Evolutionary conservation across 148 eudicot genomes (phyloP), one percentile per base, ranked within the genome.

Genomic region (Fagopyrum homotropicum): DNA sequence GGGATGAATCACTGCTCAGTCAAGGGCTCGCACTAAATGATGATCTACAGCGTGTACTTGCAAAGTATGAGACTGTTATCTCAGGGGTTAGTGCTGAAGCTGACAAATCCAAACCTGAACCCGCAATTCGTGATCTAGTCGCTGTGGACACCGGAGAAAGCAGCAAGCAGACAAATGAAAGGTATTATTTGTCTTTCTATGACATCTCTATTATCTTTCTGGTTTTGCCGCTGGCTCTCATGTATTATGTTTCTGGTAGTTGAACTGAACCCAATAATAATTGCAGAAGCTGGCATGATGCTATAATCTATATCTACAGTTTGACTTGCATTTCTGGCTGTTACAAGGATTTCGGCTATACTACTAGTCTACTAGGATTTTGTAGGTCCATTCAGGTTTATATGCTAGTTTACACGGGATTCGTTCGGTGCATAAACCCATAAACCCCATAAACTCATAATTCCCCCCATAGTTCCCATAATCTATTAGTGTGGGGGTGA

Each of bases 11-110:
- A 26, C 76, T 95, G 51, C 86, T 95, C 75, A 83, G 96, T 86
- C 98, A 92, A 89, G 98, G 98, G 51, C 83, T 95, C 46, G 86
- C 93, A 70, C 77, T 95, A 74, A 95, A 95, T 84, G 98, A 95
- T 56, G 98, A 95, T 78, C 82, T 95, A 85, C 96, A 95, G 84
- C 89, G 92, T 57, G 80, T 90, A 30, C 87, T 95, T 50, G 88
- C 89, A 68, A 95, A 86, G 83, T 97, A 95, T 78, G 97, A 95
- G 81, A 79, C 91, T 45, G 73, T 95, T 77, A 77, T 84, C 78
- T 86, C 96, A 45, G 96, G 90, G 76, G 79, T 77, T 69, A 14
- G 79, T 75, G 79, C 75, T 55, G 72, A 61, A 57, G 61, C 69
- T 56, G 89, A 81, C 75, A 90, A 86, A 78, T 75, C 88, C 54